These are phyloP conservation scores for Lentithecium fluviatile DNA, from an alignment of 495 filamentous ascomycete species.

Conservation along the genomic window DNA sequence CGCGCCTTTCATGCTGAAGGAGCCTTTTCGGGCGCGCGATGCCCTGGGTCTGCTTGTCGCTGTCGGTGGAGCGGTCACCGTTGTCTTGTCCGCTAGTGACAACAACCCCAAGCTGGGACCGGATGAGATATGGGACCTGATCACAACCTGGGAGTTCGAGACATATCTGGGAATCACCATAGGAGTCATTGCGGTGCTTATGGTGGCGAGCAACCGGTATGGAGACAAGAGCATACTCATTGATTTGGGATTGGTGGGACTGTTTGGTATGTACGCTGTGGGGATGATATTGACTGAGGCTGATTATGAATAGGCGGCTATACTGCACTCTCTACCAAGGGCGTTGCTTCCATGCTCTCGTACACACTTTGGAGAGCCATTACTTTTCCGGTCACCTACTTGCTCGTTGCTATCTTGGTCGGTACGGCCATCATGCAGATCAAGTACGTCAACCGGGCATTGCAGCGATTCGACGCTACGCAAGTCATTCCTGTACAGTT, in stretches of 20 bases:
- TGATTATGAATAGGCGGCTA: conserved; percentile 67
- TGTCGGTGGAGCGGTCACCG: conserved; percentile 82
- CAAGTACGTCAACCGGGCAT: conserved; percentile 89
- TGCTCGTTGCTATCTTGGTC: conserved; percentile 71
- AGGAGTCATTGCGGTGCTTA: conserved; percentile 67
- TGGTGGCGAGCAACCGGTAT: conserved; percentile 78
- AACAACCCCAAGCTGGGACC: conserved; percentile 89
- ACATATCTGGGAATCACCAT: conserved; percentile 79
- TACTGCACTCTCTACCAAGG: conserved; percentile 93
- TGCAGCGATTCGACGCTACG: conserved; percentile 93
- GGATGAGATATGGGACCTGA: conserved; percentile 83
- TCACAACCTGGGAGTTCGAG: conserved; percentile 86
- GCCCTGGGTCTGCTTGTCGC: conserved; percentile 83
- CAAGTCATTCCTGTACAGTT: conserved; percentile 97
- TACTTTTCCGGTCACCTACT: conserved; percentile 88
- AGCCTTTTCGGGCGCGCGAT: conserved; percentile 81
- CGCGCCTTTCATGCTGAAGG: conserved; percentile 88
- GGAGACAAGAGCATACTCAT: conserved; percentile 84
- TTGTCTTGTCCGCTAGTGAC: conserved; percentile 87
- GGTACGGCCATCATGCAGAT: conserved; percentile 91
- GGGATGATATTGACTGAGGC: conserved; percentile 38
- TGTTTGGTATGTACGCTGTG: conserved; percentile 71
- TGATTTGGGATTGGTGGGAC: conserved; percentile 85
- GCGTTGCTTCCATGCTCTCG: conserved; percentile 89
- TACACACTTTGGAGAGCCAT: conserved; percentile 82